phyloP scores from a whole-genome alignment of 2,329 filamentous ascomycete species.

The Hymenoscyphus salicellus region DNA sequence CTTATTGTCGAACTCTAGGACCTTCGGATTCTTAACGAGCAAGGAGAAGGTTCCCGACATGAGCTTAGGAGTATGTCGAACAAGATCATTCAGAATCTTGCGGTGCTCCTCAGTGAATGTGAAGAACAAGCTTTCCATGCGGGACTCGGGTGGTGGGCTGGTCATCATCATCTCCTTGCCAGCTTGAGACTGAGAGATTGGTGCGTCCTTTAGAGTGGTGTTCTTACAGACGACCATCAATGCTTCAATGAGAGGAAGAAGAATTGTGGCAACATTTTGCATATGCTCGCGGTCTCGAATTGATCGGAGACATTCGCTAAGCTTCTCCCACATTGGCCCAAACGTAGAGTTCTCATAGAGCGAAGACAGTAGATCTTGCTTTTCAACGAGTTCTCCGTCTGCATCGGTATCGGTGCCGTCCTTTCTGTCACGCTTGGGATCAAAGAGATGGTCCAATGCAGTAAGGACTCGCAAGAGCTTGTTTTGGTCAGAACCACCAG shows the following conservation, averaged over 20 bases:
- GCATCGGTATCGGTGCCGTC: slow-evolving; percentile 44
- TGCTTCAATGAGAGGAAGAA: slow-evolving; percentile 90
- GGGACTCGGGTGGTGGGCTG: slow-evolving; percentile 74
- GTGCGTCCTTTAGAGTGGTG: slow-evolving; percentile 56
- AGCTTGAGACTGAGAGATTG: slow-evolving; percentile 36
- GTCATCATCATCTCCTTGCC: slow-evolving; percentile 69
- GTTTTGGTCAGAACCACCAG: slow-evolving; percentile 91
- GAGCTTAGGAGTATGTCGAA: slow-evolving; percentile 92
- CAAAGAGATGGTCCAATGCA: slow-evolving; percentile 92
- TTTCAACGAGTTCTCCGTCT: slow-evolving; percentile 59
- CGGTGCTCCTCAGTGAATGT: slow-evolving; percentile 96
- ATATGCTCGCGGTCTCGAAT: slow-evolving; percentile 92
- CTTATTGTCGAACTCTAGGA: slow-evolving; percentile 98
- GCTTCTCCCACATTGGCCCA: slow-evolving; percentile 83
- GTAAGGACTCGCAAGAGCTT: slow-evolving; percentile 90
- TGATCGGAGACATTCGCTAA: slow-evolving; percentile 82
- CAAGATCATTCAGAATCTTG: slow-evolving; percentile 95
- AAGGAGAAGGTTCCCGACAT: slow-evolving; percentile 98
- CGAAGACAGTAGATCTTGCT: slow-evolving; percentile 79
- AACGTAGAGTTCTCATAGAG: slow-evolving; percentile 92
- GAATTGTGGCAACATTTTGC: slow-evolving; percentile 93
- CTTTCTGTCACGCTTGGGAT: slow-evolving; percentile 65
- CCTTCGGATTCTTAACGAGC: slow-evolving; percentile 96
- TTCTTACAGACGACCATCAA: slow-evolving; percentile 99
- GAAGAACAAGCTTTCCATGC: slow-evolving; percentile 91